Conservation (phyloP, 2,329 filamentous ascomycete species). For the Chaetomium strumarium region DNA sequence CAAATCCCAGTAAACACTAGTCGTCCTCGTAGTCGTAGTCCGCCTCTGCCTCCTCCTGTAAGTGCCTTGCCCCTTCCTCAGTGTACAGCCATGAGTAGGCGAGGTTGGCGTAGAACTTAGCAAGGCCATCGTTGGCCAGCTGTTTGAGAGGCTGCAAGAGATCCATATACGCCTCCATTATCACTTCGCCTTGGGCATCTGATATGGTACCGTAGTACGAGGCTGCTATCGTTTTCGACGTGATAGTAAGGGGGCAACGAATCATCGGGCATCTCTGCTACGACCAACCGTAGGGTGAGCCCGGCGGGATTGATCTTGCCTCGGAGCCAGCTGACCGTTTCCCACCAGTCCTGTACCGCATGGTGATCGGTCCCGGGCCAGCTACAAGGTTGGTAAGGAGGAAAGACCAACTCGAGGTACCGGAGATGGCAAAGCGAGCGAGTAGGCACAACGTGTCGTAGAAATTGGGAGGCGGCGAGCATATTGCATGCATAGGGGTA, state of each 20-base stretch:
- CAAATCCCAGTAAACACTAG: too few relatives aligned
- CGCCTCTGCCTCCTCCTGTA: too few relatives aligned
- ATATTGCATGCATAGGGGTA: neutral
- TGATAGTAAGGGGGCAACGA: too few relatives aligned
- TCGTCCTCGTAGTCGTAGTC: too few relatives aligned
- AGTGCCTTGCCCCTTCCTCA: too few relatives aligned
- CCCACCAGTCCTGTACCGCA: neutral
- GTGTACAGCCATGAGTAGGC: neutral
- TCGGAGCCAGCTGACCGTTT: neutral
- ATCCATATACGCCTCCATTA: neutral
- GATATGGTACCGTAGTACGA: too few relatives aligned
- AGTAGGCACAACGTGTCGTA: slow-evolving; percentile 2
- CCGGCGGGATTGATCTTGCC: neutral
- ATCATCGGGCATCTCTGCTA: neutral
- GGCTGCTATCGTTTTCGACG: too few relatives aligned
- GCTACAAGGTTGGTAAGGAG: neutral
- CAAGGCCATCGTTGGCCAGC: neutral
- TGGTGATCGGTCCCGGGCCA: slow-evolving; percentile 2
- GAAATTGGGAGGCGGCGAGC: slow-evolving; percentile 1
- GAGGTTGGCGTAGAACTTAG: slow-evolving; percentile 2
- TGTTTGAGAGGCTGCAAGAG: neutral
- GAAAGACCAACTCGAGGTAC: slow-evolving; percentile 1
- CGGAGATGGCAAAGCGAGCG: neutral
- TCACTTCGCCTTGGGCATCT: neutral
- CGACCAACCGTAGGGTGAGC: slow-evolving; percentile 2